Base-by-base conservation (phyloP, 202 grass and related monocot genomes). In the Elaeis oleifera region DNA sequence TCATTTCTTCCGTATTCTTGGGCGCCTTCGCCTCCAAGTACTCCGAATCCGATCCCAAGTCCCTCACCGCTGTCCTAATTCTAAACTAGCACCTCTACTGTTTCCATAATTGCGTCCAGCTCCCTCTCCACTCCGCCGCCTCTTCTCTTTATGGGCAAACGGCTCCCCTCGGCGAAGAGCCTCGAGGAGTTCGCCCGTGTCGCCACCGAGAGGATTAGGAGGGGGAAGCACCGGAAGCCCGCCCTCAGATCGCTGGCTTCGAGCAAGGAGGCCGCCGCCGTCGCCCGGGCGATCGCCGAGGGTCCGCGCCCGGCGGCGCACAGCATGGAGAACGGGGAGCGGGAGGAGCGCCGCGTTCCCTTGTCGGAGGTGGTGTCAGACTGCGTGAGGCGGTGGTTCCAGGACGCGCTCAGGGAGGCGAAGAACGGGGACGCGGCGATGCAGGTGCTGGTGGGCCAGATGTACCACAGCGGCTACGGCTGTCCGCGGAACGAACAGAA, bases 371-470 rank as follows among this genome's bases (percentile, higher is more conserved):
- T 99, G 22, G 94, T 99, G 16, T 61, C 68, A n/a, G 94, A 99
- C 50, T 99, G 94, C 78, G 87, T 86, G 22, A 76, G 64, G 69
- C 77, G 94, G 56, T 99, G 94, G 94, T 99, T 99, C 65, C 85
- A 84, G 69, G 94, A 99, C 60, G 51, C 88, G 67, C 88, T 99
- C 69, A 99, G 94, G 85, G 94, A 94, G 59, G 94, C 94, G 50
- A 87, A 76, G 60, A 78, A 77, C 11, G 94, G 94, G 6, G 94
- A 99, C 63, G 69, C 78, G 23, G 69, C 80, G 53, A 99, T 99
- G 94, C 94, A 99, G 68, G 88, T 99, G 53, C 79, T 99, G 49
- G 88, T 99, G 14, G 94, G 94, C 44, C 94, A 99, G 88, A 99
- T 99, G 94, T 99, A 94, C 65, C 94, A 84, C 57, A 84, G 44